Base-by-base conservation (phyloP, 768 basidiomycete genomes). In the Suillus fuscotomentosus region DNA sequence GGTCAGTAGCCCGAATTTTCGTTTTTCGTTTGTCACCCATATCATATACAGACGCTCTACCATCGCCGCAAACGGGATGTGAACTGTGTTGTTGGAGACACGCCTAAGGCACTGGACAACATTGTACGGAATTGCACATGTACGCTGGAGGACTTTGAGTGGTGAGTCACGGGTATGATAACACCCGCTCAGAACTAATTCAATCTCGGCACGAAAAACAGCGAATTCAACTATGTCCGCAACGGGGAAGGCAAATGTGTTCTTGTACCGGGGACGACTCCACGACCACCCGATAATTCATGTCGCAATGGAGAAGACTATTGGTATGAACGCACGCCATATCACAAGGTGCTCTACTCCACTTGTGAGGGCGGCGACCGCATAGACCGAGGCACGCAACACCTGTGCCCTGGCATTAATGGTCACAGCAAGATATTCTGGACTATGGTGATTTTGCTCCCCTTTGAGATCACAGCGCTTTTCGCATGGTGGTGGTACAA, bases 321-420 rank as follows among this genome's bases (percentile, higher is more conserved):
- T 75, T 99, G 97, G 97, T 98, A 95, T 73, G 95, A 94, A 61
- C 88, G 95, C 36, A 99, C 97, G 0, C 79, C 88, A 5, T 97
- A 96, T 73, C 91, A 95, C 60, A 89, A 93, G 76, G 92, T 98
- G 55, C 91, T 92, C 1, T 91, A 91, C 75, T 97, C 96, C 42
- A 86, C 82, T 24, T 99, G 97, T 74, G 86, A 88, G 60, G 95
- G 87, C 6, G 96, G 95, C 4, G 66, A 77, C 2, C 84, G 91
- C n/a, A 87, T 84, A 13, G 94, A 99, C 74, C 87, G 81, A 43
- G 97, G 97, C 5, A 70, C 71, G 10, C 67, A 68, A 6, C 97
- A 99, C 73, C 73, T 75, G 15, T 99, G 97, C 75, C 94, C 95
- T 0, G 95, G 95, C 0, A 78, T 96, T 66, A 81, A 79, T 27